phyloP scores from a whole-genome alignment of 495 filamentous ascomycete species.

The Neurospora discreta region DNA sequence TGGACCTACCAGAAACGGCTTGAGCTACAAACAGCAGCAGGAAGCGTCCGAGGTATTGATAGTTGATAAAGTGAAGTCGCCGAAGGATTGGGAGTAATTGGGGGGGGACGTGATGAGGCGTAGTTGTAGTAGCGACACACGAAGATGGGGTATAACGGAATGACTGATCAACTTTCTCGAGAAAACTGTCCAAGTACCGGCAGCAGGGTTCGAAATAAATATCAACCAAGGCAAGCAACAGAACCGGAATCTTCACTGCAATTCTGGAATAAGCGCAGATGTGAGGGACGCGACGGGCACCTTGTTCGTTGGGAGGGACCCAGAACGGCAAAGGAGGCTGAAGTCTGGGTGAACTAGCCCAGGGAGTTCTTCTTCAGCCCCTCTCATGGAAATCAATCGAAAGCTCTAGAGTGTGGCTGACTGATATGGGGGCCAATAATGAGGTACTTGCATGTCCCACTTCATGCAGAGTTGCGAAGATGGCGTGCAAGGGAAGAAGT shows the following conservation, averaged over 20 bases:
- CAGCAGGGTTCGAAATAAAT: neutral
- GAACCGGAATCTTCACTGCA: neutral
- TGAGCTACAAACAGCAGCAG: neutral
- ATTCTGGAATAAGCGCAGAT: neutral
- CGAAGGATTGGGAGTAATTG: neutral
- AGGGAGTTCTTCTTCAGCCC: slow-evolving; percentile 15
- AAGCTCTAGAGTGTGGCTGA: slow-evolving; percentile 28
- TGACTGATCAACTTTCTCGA: neutral
- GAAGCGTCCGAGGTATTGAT: neutral
- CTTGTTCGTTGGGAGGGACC: neutral
- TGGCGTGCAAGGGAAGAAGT: neutral
- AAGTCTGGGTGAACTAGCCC: neutral
- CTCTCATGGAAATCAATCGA: slow-evolving; percentile 29
- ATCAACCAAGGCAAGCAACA: neutral
- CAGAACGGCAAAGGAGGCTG: neutral
- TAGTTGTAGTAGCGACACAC: neutral
- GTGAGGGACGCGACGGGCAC: neutral
- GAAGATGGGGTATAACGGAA: neutral
- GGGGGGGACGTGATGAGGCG: neutral
- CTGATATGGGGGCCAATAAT: slow-evolving; percentile 8
- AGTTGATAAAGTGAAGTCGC: neutral
- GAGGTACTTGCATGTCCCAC: slow-evolving; percentile 1
- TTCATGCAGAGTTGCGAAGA: neutral
- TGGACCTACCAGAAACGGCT: neutral
- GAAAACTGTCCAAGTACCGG: neutral